A percentile compares a stretch with the other conserved stretches of the same genome.
Conservation (phyloP, 768 basidiomycete genomes). For the Mycena belliarum region DNA sequence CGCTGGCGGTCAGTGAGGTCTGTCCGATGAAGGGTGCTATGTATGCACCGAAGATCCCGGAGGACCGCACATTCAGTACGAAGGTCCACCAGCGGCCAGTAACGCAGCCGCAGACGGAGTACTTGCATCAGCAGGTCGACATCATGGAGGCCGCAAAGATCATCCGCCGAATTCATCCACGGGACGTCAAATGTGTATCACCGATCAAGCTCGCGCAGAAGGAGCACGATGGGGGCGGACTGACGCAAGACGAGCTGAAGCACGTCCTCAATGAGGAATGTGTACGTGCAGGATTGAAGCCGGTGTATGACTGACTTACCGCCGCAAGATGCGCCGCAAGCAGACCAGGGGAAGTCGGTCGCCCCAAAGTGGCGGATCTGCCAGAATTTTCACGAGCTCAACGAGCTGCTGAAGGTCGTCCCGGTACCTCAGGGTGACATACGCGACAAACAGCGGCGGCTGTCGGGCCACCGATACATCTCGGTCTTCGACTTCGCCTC, state of each 20-base stretch:
- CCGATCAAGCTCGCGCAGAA: constrained; percentile 38
- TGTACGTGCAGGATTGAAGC: constrained; percentile 23
- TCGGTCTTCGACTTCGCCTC: background rate
- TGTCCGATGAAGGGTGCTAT: constrained; percentile 27
- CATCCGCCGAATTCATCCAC: constrained; percentile 26
- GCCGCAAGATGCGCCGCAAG: too few relatives aligned
- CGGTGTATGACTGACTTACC: constrained; percentile 17
- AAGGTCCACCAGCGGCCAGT: constrained; percentile 33
- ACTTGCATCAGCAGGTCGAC: constrained; percentile 26
- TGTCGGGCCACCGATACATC: background rate
- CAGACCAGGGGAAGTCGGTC: too few relatives aligned
- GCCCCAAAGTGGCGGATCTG: background rate
- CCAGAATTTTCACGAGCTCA: background rate
- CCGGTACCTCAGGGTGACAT: background rate
- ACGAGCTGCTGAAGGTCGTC: background rate
- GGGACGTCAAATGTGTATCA: constrained; percentile 34
- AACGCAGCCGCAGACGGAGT: constrained; percentile 21
- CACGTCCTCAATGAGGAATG: constrained; percentile 36
- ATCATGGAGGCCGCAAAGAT: constrained; percentile 36
- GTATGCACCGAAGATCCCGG: constrained; percentile 34
- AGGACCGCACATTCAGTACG: constrained; percentile 26
- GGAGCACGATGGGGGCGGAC: constrained; percentile 24
- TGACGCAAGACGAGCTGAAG: constrained; percentile 34
- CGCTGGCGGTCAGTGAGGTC: constrained; percentile 30
- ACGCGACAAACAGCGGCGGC: background rate